These are phyloP conservation scores for Hemileia vastatrix DNA, from an alignment of 1,284 basidiomycete genomes.

Conservation along the genomic window DNA sequence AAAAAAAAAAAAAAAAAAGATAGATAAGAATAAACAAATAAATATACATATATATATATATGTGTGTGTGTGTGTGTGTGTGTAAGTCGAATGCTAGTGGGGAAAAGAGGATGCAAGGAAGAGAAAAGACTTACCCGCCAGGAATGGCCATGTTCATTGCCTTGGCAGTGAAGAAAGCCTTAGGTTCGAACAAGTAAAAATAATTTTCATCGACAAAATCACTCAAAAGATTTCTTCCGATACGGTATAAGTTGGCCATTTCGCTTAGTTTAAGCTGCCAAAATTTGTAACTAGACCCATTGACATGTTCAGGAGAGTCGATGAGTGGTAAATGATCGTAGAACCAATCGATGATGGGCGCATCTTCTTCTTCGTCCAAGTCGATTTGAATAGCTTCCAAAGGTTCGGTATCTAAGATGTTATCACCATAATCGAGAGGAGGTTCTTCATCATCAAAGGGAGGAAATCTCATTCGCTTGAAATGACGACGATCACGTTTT, in stretches of 20 bases:
- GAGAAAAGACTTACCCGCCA: too few relatives aligned
- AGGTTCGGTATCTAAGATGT: constrained; percentile 94
- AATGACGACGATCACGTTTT: constrained; percentile 96
- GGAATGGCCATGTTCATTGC: constrained; percentile 72
- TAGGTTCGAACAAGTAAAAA: constrained; percentile 88
- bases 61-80: too few relatives aligned
- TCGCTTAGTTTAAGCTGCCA: constrained; percentile 87
- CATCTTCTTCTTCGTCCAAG: constrained; percentile 84
- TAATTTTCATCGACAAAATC: constrained; percentile 69
- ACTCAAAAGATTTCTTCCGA: constrained; percentile 83
- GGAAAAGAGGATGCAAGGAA: too few relatives aligned
- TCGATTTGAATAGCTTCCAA: constrained; percentile 97
- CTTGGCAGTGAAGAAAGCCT: constrained; percentile 96
- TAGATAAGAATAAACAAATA: constrained; percentile 51
- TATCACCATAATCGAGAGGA: constrained; percentile 95
- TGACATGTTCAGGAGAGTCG: constrained; percentile 69
- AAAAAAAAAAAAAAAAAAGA: not conserved
- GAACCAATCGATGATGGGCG: constrained; percentile 95
- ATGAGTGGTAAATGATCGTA: constrained; percentile 92
- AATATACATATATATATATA: constrained; percentile 66
- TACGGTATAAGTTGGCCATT: constrained; percentile 92
- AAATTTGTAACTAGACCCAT: constrained; percentile 84
- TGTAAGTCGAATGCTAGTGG: too few relatives aligned
- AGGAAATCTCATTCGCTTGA: constrained; percentile 99
- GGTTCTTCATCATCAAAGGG: constrained; percentile 99